Percentiles rank a stretch among this genome's conserved stretches.
Evolutionary conservation across 768 basidiomycete genomes (phyloP).

Genomic region (Dendrothele bispora): DNA sequence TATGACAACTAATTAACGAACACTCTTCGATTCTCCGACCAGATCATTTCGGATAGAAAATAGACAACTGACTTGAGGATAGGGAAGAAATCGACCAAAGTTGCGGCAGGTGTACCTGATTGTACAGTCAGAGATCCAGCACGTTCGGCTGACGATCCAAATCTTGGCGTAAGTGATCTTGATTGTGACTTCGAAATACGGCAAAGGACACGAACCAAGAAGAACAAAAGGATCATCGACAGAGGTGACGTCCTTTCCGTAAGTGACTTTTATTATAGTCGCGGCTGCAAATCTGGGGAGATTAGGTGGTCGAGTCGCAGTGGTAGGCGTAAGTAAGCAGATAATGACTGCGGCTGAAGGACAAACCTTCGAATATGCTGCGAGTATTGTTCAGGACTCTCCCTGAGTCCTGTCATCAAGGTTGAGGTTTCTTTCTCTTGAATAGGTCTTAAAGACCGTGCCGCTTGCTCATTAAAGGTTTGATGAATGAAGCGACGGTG

Average conservation of each 20-base stretch:
- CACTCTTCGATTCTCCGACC: too few species aligned
- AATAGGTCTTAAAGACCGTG: slow-evolving; percentile 37
- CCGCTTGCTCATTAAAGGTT: slow-evolving; percentile 44
- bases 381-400: slow-evolving; percentile 36
- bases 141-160: slow-evolving; percentile 35
- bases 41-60: too few species aligned
- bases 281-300: slow-evolving; percentile 42
- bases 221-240: slow-evolving; percentile 45
- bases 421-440: slow-evolving; percentile 42
- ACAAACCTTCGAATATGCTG: slow-evolving; percentile 47
- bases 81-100: slow-evolving; percentile 51
- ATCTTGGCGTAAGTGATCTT: slow-evolving; percentile 5
- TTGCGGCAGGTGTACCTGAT: slow-evolving; percentile 45
- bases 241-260: slow-evolving; percentile 44
- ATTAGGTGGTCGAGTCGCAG: too few species aligned
- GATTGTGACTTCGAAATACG: slow-evolving; percentile 1
- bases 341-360: background rate
- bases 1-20: background rate
- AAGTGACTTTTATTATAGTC: slow-evolving; percentile 48
- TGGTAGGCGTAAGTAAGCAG: background rate
- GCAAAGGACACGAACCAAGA: slow-evolving; percentile 32
- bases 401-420: slow-evolving; percentile 40
- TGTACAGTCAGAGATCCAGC: slow-evolving; percentile 46
- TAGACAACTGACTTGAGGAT: slow-evolving; percentile 37
- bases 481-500: slow-evolving; percentile 53